Conservation (phyloP, 345 rosid species). For the Hypericum androsaemum region DNA sequence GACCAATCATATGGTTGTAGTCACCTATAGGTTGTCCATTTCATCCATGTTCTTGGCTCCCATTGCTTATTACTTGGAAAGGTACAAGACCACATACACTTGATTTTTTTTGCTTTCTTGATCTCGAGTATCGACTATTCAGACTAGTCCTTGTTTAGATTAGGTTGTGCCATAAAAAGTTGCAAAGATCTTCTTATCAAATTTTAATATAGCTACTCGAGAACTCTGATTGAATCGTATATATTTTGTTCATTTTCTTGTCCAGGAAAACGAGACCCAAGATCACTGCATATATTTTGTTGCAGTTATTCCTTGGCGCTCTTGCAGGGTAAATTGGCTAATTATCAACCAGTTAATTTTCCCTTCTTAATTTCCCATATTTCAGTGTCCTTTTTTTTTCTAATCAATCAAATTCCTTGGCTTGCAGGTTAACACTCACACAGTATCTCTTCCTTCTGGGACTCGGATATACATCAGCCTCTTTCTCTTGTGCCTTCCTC, state of each 20-base stretch:
- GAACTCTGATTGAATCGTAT: too few relatives aligned
- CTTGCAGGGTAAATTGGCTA: constrained; percentile 13
- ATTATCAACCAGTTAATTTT: background rate
- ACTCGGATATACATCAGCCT: constrained; percentile 17
- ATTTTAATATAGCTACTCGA: too few relatives aligned
- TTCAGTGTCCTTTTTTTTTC: too few relatives aligned
- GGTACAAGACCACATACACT: constrained; percentile 2
- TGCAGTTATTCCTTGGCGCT: constrained; percentile 21
- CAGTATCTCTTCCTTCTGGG: constrained; percentile 19
- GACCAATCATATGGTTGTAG: constrained; percentile 16
- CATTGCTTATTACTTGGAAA: constrained; percentile 18
- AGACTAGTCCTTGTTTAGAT: too few relatives aligned
- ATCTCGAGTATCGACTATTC: too few relatives aligned
- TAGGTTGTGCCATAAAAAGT: too few relatives aligned
- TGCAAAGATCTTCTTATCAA: too few relatives aligned
- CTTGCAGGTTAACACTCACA: constrained; percentile 17
- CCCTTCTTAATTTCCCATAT: too few relatives aligned
- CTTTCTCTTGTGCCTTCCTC: constrained; percentile 22
- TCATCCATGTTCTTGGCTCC: constrained; percentile 18
- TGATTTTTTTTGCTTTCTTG: background rate
- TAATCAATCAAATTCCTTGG: background rate
- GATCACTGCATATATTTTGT: constrained; percentile 15
- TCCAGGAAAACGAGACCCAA: constrained; percentile 21
- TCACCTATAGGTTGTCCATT: constrained; percentile 13
- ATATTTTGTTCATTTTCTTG: background rate